These are phyloP conservation scores for Chimonanthus praecox DNA, from an alignment of 164 flowering plant genomes.

Conservation along the genomic window DNA sequence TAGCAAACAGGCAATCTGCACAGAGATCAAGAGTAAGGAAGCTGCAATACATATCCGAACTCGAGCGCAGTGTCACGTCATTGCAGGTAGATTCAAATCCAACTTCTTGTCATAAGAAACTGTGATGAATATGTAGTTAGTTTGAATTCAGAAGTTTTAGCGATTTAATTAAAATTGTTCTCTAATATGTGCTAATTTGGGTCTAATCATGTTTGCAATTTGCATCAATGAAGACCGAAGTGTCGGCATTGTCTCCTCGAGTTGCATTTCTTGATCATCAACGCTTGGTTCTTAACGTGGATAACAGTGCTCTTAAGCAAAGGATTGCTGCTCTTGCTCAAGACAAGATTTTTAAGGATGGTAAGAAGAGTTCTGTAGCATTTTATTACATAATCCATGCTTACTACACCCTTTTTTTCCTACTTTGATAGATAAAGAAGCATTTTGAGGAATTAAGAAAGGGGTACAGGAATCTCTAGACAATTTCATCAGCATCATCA, in stretches of 20 bases:
- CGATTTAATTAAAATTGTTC: neutral
- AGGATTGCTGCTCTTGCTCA: conserved; percentile 74
- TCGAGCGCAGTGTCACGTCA: conserved; percentile 70
- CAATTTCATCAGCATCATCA: neutral
- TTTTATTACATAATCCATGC: no score
- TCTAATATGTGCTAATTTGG: neutral
- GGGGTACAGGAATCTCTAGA: neutral
- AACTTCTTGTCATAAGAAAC: neutral
- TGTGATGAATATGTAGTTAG: no score
- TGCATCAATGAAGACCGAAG: conserved; percentile 39
- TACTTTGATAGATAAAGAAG: neutral
- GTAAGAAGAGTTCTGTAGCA: conserved; percentile 24
- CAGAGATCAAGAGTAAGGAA: conserved; percentile 85
- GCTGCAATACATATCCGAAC: conserved; percentile 77
- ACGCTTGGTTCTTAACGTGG: conserved; percentile 62
- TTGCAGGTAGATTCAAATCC: conserved; percentile 42
- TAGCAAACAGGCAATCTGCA: conserved; percentile 87
- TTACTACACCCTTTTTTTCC: neutral
- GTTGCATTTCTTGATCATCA: conserved; percentile 79
- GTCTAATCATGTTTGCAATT: neutral
- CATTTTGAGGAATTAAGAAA: neutral
- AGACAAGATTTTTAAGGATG: conserved; percentile 80
- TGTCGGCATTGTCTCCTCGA: conserved; percentile 64
- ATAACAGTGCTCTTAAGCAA: conserved; percentile 74
- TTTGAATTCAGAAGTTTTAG: neutral